Conservation (phyloP, 2,329 filamentous ascomycete species). For the Penicillium palitans region DNA sequence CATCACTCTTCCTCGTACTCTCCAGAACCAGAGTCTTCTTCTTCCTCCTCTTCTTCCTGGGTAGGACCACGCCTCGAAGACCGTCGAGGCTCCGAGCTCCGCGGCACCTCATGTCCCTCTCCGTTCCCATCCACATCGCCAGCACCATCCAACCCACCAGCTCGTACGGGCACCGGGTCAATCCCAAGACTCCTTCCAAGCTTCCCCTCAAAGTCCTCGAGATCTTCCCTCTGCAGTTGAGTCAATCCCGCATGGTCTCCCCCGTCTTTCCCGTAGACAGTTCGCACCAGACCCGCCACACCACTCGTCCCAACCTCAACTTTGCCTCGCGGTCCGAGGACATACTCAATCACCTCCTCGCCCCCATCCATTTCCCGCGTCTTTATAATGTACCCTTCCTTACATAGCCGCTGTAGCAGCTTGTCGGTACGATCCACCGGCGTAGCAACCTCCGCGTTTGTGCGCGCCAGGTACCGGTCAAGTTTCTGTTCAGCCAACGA, state of each 20-base stretch:
- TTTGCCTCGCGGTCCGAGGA: slow-evolving; percentile 80
- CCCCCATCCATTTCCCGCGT: slow-evolving; percentile 68
- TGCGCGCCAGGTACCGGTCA: slow-evolving; percentile 68
- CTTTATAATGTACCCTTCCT: slow-evolving; percentile 79
- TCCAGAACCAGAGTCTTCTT: background rate
- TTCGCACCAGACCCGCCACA: slow-evolving; percentile 67
- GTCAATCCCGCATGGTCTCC: slow-evolving; percentile 18
- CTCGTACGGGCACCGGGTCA: slow-evolving; percentile 46
- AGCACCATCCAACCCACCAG: slow-evolving; percentile 7
- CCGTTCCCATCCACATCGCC: slow-evolving; percentile 3
- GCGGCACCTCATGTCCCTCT: slow-evolving; percentile 2
- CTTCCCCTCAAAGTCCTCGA: slow-evolving; percentile 58
- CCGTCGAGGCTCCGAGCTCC: slow-evolving; percentile 5
- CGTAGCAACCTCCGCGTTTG: slow-evolving; percentile 74
- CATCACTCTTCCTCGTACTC: slow-evolving; percentile 8
- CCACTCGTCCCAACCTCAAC: slow-evolving; percentile 79
- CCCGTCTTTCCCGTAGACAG: slow-evolving; percentile 51
- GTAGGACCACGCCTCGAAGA: slow-evolving; percentile 15
- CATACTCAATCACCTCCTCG: slow-evolving; percentile 77
- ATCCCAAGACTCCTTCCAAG: slow-evolving; percentile 59
- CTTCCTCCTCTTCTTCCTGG: slow-evolving; percentile 2
- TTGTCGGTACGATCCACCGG: slow-evolving; percentile 74
- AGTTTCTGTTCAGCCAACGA: slow-evolving; percentile 78
- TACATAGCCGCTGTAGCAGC: slow-evolving; percentile 71
- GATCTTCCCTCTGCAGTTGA: slow-evolving; percentile 13